These are phyloP conservation scores for Mortierella claussenii DNA, from an alignment of 192 early-diverging fungal genomes.

Conservation along the genomic window DNA sequence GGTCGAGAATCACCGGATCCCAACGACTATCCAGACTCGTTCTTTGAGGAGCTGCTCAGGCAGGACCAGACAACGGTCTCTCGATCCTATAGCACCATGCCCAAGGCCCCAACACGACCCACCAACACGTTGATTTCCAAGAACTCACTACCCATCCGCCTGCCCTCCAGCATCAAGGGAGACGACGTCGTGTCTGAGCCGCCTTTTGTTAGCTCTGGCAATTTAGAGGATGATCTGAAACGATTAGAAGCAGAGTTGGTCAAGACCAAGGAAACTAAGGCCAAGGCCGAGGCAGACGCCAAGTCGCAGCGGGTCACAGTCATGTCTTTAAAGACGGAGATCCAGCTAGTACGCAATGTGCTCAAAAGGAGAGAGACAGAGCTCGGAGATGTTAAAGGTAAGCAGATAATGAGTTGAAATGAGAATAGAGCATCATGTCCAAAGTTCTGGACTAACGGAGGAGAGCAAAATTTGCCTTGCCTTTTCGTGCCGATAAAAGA, in stretches of 20 bases:
- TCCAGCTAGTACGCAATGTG: constrained; percentile 48
- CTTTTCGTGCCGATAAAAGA: no score
- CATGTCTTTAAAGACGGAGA: constrained; percentile 47
- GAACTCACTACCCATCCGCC: constrained; percentile 7
- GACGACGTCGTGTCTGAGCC: constrained; percentile 8
- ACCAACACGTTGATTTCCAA: constrained; percentile 6
- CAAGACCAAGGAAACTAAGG: constrained; percentile 38
- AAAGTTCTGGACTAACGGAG: no score
- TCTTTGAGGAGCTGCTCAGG: constrained; percentile 47
- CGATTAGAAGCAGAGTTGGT: constrained; percentile 27
- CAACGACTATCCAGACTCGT: constrained; percentile 35
- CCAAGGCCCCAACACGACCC: constrained; percentile 12
- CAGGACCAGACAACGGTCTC: constrained; percentile 30
- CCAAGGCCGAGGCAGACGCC: constrained; percentile 46
- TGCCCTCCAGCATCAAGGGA: not conserved
- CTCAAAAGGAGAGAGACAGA: constrained; percentile 48
- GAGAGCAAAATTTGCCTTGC: no score
- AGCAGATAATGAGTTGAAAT: not conserved
- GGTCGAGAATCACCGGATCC: constrained; percentile 32
- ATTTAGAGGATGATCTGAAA: constrained; percentile 38
- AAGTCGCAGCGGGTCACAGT: constrained; percentile 40
- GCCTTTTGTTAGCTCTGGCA: constrained; percentile 31
- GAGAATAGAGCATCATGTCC: no score
- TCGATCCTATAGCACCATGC: constrained; percentile 30
- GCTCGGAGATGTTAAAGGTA: constrained; percentile 52